phyloP scores from a whole-genome alignment of 108 stramenopile genomes.

The Nannochloropsis gaditana region DNA sequence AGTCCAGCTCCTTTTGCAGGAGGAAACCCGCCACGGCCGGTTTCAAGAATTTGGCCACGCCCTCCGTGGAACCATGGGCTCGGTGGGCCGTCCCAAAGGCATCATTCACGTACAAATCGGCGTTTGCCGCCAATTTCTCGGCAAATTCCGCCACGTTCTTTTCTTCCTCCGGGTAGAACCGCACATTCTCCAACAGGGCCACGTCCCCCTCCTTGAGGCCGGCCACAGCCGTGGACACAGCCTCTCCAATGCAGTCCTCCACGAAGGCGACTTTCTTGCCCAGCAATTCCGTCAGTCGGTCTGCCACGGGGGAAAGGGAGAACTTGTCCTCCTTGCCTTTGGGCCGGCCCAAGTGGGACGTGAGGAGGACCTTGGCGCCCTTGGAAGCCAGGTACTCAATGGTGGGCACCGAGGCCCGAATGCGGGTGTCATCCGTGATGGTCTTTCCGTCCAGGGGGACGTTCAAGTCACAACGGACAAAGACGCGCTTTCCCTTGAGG shows the following conservation, averaged over 20 bases:
- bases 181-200: slow-evolving; percentile 90
- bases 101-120: slow-evolving; percentile 87
- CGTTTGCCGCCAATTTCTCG: slow-evolving; percentile 64
- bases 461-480: slow-evolving; percentile 94
- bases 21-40: slow-evolving; percentile 56
- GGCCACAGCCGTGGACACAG: slow-evolving; percentile 72
- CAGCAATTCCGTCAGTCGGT: slow-evolving; percentile 85
- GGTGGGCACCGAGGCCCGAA: slow-evolving; percentile 95
- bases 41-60: slow-evolving; percentile 63
- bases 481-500: slow-evolving; percentile 80
- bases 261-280: slow-evolving; percentile 82
- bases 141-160: slow-evolving; percentile 52
- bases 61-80: slow-evolving; percentile 93
- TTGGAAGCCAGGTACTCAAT: slow-evolving; percentile 91
- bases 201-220: slow-evolving; percentile 69
- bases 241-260: slow-evolving; percentile 88
- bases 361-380: slow-evolving; percentile 90
- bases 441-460: slow-evolving; percentile 89
- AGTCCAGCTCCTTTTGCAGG: slow-evolving; percentile 96
- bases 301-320: slow-evolving; percentile 92
- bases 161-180: slow-evolving; percentile 74
- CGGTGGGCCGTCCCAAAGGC: slow-evolving; percentile 99
- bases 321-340: slow-evolving; percentile 97
- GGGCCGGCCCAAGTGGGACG: slow-evolving; percentile 98
- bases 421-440: slow-evolving; percentile 98